Conservation (phyloP, 2,329 filamentous ascomycete species). For the Epichloe bromicola region DNA sequence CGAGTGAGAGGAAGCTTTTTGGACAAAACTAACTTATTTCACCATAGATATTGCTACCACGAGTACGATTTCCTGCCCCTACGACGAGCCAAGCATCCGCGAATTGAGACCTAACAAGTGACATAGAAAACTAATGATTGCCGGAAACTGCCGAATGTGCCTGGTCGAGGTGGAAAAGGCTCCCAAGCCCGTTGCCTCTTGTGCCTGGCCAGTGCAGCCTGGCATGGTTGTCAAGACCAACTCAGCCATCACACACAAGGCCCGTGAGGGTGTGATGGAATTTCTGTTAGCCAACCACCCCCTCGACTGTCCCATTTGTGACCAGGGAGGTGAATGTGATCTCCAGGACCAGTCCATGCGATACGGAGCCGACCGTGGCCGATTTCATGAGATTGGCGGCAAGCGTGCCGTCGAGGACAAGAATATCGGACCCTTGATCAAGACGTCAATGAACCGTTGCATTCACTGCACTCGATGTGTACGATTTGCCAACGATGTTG, state of each 20-base stretch:
- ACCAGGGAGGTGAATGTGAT: conserved; percentile 98
- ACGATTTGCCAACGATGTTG: conserved; percentile 94
- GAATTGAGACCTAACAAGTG: conserved; percentile 25
- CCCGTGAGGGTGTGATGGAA: conserved; percentile 97
- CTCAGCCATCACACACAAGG: conserved; percentile 91
- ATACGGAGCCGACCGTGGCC: conserved; percentile 88
- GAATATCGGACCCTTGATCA: conserved; percentile 95
- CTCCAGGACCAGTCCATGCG: conserved; percentile 99
- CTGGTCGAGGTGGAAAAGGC: conserved; percentile 94
- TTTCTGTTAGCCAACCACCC: conserved; percentile 95
- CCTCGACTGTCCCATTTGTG: conserved; percentile 92
- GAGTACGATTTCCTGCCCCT: conserved; percentile 48
- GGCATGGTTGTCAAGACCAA: conserved; percentile 99
- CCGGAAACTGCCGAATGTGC: conserved; percentile 99
- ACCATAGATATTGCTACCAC: conserved; percentile 87
- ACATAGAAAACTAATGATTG: conserved; percentile 87
- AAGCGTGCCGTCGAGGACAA: conserved; percentile 99
- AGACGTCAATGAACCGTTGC: conserved; percentile 99
- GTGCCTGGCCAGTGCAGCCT: conserved; percentile 95
- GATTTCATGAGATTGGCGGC: conserved; percentile 90
- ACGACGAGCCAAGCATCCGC: conserved; percentile 15
- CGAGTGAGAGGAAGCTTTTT: neutral
- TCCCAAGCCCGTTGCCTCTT: conserved; percentile 94
- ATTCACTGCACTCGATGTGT: conserved; percentile 98
- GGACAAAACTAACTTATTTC: conserved; percentile 2